Conservation (phyloP, 352 stramenopile genomes). For the Phytophthora syringae region DNA sequence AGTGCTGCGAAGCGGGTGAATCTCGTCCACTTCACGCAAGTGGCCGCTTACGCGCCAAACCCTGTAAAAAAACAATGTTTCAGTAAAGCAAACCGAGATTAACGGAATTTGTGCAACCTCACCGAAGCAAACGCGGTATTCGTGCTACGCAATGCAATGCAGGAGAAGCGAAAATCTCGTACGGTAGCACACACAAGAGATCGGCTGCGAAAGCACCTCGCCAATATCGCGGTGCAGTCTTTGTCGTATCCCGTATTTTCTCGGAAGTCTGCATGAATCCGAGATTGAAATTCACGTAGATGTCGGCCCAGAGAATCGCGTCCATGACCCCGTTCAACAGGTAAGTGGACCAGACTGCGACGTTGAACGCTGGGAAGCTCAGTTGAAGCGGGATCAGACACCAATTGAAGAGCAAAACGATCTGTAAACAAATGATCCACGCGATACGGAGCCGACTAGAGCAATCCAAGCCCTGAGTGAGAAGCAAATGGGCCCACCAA, state of each 20-base stretch:
- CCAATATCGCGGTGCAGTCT: constrained; percentile 36
- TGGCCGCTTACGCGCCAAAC: constrained; percentile 40
- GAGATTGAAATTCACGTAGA: constrained; percentile 57
- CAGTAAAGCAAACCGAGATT: neutral
- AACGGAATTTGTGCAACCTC: constrained; percentile 1
- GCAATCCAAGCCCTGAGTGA: constrained; percentile 26
- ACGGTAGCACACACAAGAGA: constrained; percentile 46
- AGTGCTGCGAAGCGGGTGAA: constrained; percentile 20
- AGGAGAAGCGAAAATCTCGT: constrained; percentile 28
- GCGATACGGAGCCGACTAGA: constrained; percentile 3
- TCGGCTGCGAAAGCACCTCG: constrained; percentile 36
- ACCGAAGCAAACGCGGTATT: constrained; percentile 26
- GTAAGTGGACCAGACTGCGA: constrained; percentile 29
- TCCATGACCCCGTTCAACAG: constrained; percentile 34
- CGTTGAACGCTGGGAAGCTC: constrained; percentile 42
- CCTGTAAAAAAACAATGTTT: constrained; percentile 5
- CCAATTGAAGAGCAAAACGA: constrained; percentile 52
- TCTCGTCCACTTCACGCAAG: constrained; percentile 37
- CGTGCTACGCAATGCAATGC: constrained; percentile 17
- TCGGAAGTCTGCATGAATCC: constrained; percentile 34
- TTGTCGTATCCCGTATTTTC: constrained; percentile 32
- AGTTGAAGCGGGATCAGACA: constrained; percentile 48
- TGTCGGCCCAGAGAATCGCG: constrained; percentile 45
- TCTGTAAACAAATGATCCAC: constrained; percentile 29
- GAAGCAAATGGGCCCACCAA: constrained; percentile 20